Conservation (phyloP, 345 rosid genomes). For the Salix koriyanagi region DNA sequence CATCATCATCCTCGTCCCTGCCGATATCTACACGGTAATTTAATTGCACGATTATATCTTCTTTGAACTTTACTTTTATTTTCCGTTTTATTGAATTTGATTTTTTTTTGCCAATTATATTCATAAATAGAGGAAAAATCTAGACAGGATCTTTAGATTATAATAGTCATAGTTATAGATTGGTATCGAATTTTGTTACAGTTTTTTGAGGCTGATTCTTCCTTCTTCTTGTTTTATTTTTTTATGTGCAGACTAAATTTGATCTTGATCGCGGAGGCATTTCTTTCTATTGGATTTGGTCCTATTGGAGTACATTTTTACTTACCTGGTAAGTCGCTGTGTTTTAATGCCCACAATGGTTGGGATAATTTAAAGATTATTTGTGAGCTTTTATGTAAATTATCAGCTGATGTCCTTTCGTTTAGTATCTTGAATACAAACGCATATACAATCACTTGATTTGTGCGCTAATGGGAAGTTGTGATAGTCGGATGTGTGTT, state of each 20-base stretch:
- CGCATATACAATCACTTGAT: background rate
- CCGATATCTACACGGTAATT: conserved; percentile 89
- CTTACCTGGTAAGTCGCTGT: conserved; percentile 76
- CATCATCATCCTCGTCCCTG: conserved; percentile 94
- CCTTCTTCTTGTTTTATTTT: background rate
- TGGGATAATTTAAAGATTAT: background rate
- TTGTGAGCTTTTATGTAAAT: background rate
- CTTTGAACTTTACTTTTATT: background rate
- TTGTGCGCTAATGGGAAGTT: background rate
- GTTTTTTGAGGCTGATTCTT: background rate
- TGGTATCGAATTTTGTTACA: too few species aligned
- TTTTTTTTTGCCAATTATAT: background rate
- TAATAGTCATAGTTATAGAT: too few species aligned
- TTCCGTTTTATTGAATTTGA: background rate
- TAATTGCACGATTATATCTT: background rate
- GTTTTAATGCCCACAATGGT: background rate
- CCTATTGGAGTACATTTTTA: conserved; percentile 97
- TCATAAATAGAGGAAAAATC: background rate
- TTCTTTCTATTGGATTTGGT: conserved; percentile 96
- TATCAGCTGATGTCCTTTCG: background rate
- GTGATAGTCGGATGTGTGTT: background rate
- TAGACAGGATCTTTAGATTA: too few species aligned
- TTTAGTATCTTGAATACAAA: background rate
- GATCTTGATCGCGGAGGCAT: conserved; percentile 52
- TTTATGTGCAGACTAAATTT: conserved; percentile 42